Conservation (phyloP, 225 moss, liverwort and hornwort species). For the Polytrichum formosum region DNA sequence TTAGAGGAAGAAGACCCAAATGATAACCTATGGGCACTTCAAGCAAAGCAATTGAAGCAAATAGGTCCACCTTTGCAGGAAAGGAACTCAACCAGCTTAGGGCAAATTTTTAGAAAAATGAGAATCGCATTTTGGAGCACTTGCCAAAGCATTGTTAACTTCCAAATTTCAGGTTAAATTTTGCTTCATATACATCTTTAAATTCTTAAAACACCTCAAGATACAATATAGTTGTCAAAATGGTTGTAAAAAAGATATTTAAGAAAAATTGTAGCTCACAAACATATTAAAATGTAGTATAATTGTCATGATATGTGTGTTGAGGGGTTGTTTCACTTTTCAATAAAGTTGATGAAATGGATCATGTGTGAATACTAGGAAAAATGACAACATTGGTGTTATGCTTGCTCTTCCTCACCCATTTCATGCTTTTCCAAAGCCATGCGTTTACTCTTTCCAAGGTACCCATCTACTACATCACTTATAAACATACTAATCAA, state of each 20-base stretch:
- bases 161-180: slow-evolving; percentile 15
- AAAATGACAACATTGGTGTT: slow-evolving; percentile 15
- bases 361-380: slow-evolving; percentile 7
- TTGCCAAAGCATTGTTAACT: slow-evolving; percentile 3
- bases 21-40: slow-evolving; percentile 35
- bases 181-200: too few species aligned
- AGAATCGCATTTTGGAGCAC: slow-evolving; percentile 6
- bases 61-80: neutral
- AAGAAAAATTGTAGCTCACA: neutral
- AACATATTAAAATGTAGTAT: neutral
- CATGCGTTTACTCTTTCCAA: neutral
- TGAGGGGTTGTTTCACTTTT: neutral
- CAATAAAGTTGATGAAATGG: too few species aligned
- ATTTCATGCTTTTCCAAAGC: slow-evolving; percentile 12
- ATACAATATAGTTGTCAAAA: too few species aligned
- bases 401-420: slow-evolving; percentile 20
- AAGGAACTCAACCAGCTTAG: neutral
- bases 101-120: slow-evolving; percentile 6
- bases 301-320: too few species aligned
- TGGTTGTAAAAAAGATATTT: too few species aligned
- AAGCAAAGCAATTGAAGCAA: slow-evolving; percentile 19
- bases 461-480: slow-evolving; percentile 1
- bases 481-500: neutral
- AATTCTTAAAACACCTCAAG: too few species aligned
- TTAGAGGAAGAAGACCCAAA: slow-evolving; percentile 28